phyloP scores from a whole-genome alignment of 2,329 filamentous ascomycete genomes.

The Neoarthrinium moseri region DNA sequence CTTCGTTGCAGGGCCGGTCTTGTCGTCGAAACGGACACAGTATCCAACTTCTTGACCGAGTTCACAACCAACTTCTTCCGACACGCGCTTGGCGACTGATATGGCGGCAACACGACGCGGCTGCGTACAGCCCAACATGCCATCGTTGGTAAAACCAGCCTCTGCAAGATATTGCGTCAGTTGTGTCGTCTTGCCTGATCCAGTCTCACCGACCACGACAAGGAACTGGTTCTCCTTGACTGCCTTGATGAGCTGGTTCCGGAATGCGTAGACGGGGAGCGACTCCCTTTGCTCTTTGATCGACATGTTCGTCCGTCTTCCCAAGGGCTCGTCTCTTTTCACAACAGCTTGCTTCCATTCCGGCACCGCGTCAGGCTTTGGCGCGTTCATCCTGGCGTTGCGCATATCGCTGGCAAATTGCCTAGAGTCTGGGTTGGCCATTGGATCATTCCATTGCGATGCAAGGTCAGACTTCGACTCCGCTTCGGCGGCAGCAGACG shows the following conservation, averaged over 20 bases:
- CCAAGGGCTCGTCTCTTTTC: conserved; percentile 76
- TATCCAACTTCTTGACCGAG: conserved; percentile 94
- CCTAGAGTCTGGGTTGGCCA: conserved; percentile 80
- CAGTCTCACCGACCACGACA: conserved; percentile 96
- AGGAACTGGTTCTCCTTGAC: conserved; percentile 85
- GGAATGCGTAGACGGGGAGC: conserved; percentile 85
- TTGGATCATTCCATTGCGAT: conserved; percentile 95
- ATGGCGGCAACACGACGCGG: conserved; percentile 96
- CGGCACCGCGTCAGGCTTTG: conserved; percentile 68
- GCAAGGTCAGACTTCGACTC: conserved; percentile 77
- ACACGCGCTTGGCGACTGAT: conserved; percentile 95
- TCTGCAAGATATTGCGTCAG: conserved; percentile 94
- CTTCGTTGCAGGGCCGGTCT: conserved; percentile 79
- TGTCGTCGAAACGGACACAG: conserved; percentile 96
- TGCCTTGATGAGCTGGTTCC: conserved; percentile 82
- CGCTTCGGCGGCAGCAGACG: conserved; percentile 69
- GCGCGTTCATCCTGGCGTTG: conserved; percentile 57
- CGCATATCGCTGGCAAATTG: conserved; percentile 88
- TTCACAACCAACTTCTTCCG: conserved; percentile 90
- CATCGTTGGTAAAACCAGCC: conserved; percentile 81
- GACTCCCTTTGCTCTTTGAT: conserved; percentile 94
- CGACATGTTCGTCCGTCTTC: conserved; percentile 83
- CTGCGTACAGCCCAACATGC: conserved; percentile 94
- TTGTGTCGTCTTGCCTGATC: conserved; percentile 96
- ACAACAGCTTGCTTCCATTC: conserved; percentile 90